A percentile compares a stretch with the other conserved stretches of the same genome.
Conservation (phyloP, 2,329 filamentous ascomycete species). For the Clarireedia hainanense region DNA sequence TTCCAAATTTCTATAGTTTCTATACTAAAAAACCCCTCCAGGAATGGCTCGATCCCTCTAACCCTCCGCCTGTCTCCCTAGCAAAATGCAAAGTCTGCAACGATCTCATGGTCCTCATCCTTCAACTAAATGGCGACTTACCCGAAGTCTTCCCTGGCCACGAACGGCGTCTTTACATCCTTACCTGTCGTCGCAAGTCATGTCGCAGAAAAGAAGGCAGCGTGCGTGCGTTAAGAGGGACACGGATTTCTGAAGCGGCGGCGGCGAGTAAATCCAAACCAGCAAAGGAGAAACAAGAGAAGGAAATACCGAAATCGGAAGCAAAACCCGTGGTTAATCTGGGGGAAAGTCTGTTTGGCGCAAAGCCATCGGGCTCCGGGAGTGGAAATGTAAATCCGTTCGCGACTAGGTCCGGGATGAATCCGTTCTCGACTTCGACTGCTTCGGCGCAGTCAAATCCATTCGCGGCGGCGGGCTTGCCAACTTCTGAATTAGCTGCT, state of each 20-base stretch:
- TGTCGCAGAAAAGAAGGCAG: conserved; percentile 80
- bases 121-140: conserved; percentile 87
- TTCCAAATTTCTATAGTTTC: background rate
- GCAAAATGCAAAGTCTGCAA: conserved; percentile 86
- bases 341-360: conserved; percentile 64
- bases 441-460: conserved; percentile 51
- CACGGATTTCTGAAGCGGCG: conserved; percentile 38
- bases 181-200: conserved; percentile 67
- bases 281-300: conserved; percentile 24
- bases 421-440: conserved; percentile 56
- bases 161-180: conserved; percentile 81
- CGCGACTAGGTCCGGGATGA: conserved; percentile 37
- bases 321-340: conserved; percentile 34
- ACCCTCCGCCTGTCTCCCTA: conserved; percentile 64
- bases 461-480: conserved; percentile 32
- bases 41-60: conserved; percentile 75
- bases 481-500: conserved; percentile 29
- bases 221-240: conserved; percentile 65
- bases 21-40: conserved; percentile 29
- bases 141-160: conserved; percentile 80
- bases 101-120: conserved; percentile 70
- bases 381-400: conserved; percentile 52
- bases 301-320: conserved; percentile 22
- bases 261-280: background rate
- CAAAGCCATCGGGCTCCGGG: conserved; percentile 36